A percentile compares a stretch with the other conserved stretches of the same genome.
Evolutionary conservation across 2,329 filamentous ascomycete species (phyloP).

Genomic region (Microsporum audouinii): DNA sequence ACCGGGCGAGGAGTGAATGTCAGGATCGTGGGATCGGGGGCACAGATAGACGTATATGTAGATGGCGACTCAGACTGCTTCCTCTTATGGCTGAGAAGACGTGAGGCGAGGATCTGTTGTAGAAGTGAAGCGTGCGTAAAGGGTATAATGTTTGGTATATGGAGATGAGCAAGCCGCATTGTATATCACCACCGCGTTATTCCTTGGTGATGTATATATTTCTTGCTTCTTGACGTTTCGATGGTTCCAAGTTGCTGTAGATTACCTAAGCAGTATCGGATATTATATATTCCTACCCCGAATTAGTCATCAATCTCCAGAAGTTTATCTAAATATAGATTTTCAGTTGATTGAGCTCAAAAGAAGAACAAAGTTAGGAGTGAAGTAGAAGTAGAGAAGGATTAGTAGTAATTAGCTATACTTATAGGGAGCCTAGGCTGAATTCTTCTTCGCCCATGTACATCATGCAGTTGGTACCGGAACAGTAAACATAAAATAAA

Average conservation of each 20-base stretch:
- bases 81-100: constrained; percentile 52
- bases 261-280: no score
- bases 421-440: no score
- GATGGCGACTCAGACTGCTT: constrained; percentile 17
- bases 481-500: no score
- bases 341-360: no score
- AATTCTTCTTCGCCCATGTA: no score
- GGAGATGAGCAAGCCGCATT: constrained; percentile 51
- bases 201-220: not conserved
- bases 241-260: not conserved
- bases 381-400: no score
- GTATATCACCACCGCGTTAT: constrained; percentile 3
- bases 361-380: no score
- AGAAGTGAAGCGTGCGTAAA: constrained; percentile 46
- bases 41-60: constrained; percentile 16
- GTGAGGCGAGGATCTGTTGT: constrained; percentile 46
- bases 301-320: no score
- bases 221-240: not conserved
- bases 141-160: constrained; percentile 42
- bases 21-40: constrained; percentile 59
- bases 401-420: no score
- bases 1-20: constrained; percentile 74
- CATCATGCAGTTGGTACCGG: no score
- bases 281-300: no score
- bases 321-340: no score